phyloP scores from a whole-genome alignment of 108 stramenopile genomes.

The Cyclotella cryptica region DNA sequence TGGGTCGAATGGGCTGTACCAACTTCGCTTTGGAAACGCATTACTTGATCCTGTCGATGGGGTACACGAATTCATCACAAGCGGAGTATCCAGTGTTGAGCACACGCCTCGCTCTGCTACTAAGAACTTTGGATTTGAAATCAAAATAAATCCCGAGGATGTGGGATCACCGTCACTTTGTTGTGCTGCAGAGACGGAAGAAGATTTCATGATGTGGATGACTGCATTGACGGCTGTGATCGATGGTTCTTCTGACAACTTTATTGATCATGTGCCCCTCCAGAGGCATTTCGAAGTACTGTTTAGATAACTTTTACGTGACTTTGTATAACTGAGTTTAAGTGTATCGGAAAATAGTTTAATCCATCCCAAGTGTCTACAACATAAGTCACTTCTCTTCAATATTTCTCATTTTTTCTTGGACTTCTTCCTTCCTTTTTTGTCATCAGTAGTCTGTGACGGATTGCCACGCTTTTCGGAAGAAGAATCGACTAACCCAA shows the following conservation, averaged over 20 bases:
- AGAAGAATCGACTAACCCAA: constrained; percentile 22
- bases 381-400: neutral
- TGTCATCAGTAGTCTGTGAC: neutral
- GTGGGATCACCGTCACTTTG: constrained; percentile 40
- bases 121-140: constrained; percentile 47
- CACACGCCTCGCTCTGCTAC: constrained; percentile 42
- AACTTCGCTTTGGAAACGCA: constrained; percentile 45
- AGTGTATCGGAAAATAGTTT: too few species aligned
- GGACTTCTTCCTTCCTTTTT: neutral
- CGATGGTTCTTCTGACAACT: constrained; percentile 17
- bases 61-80: constrained; percentile 51
- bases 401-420: neutral
- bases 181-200: constrained; percentile 48
- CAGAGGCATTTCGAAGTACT: neutral
- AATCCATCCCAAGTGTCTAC: neutral
- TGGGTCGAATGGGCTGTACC: constrained; percentile 48
- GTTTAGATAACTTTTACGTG: neutral
- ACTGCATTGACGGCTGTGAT: constrained; percentile 37
- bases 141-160: constrained; percentile 40
- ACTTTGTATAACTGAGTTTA: neutral
- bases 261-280: constrained; percentile 2
- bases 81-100: constrained; percentile 41
- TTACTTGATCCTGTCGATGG: constrained; percentile 22
- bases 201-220: constrained; percentile 51
- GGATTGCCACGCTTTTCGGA: neutral